Evolutionary conservation across 106 monocot genomes (phyloP).

Genomic region (Apostasia ramifera): DNA sequence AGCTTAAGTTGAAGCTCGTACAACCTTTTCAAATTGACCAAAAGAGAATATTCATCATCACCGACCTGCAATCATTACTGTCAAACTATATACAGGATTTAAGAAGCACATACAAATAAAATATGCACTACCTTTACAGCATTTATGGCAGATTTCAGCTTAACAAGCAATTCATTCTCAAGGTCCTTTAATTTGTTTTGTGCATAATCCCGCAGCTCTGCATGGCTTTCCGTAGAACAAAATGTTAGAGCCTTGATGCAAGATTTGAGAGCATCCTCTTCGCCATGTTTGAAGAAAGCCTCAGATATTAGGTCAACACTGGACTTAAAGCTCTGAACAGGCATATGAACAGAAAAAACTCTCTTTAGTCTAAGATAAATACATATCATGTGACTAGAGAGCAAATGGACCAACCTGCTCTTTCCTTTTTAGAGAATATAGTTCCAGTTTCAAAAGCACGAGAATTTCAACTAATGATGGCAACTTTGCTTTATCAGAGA

Average conservation of each 20-base stretch:
- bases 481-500: constrained; percentile 87
- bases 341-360: not conserved
- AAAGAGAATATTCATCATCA: constrained; percentile 91
- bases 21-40: constrained; percentile 85
- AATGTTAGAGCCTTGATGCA: constrained; percentile 77
- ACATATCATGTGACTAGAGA: not conserved
- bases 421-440: constrained; percentile 86
- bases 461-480: constrained; percentile 76
- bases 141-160: constrained; percentile 79
- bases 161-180: constrained; percentile 71
- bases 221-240: constrained; percentile 80
- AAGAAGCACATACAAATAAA: not conserved
- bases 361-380: not conserved
- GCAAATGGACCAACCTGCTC: constrained; percentile 56
- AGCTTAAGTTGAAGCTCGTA: constrained; percentile 86
- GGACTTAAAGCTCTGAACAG: constrained; percentile 68
- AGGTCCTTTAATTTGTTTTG: constrained; percentile 82
- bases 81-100: constrained; percentile 9
- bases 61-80: constrained; percentile 50
- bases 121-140: constrained; percentile 61
- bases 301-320: constrained; percentile 68
- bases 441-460: constrained; percentile 75
- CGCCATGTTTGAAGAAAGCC: constrained; percentile 94
- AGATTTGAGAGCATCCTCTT: constrained; percentile 81
- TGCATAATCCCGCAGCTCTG: constrained; percentile 87